Evolutionary conservation across 768 basidiomycete genomes (phyloP).

Genomic region (Rhizopogon roseolus): DNA sequence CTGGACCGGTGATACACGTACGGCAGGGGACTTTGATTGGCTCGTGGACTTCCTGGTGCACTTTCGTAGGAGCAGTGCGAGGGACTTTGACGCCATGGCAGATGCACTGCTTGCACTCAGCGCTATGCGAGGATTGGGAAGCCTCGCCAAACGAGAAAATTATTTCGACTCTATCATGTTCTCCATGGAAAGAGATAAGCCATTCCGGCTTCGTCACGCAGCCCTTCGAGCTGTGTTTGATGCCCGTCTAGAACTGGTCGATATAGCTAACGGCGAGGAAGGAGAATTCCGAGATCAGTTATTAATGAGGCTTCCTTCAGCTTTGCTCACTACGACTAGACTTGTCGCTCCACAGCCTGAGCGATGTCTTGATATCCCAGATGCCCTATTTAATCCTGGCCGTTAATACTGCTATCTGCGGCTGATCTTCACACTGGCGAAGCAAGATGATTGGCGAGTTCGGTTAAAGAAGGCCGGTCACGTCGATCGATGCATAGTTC

Average conservation of each 20-base stretch:
- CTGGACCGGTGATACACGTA: background rate
- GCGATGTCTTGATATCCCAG: background rate
- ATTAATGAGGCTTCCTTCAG: background rate
- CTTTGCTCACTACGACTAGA: background rate
- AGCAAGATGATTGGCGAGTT: background rate
- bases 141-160: background rate
- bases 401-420: background rate
- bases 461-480: background rate
- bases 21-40: background rate
- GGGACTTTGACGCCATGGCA: background rate
- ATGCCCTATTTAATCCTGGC: background rate
- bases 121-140: background rate
- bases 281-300: background rate
- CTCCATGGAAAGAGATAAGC: background rate
- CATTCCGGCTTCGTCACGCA: slow-evolving; percentile 1
- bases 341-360: background rate
- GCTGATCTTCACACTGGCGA: background rate
- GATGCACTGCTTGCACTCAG: slow-evolving; percentile 5
- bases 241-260: background rate
- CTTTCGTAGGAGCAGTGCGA: background rate
- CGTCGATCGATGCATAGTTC: background rate
- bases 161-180: slow-evolving; percentile 2
- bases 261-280: background rate
- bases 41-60: slow-evolving; percentile 3
- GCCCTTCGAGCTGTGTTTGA: slow-evolving; percentile 2